A percentile compares a stretch with the other conserved stretches of the same genome.
These are phyloP conservation scores for Magnolia kwangsiensis DNA, from an alignment of 164 flowering plant species.

Conservation along the genomic window DNA sequence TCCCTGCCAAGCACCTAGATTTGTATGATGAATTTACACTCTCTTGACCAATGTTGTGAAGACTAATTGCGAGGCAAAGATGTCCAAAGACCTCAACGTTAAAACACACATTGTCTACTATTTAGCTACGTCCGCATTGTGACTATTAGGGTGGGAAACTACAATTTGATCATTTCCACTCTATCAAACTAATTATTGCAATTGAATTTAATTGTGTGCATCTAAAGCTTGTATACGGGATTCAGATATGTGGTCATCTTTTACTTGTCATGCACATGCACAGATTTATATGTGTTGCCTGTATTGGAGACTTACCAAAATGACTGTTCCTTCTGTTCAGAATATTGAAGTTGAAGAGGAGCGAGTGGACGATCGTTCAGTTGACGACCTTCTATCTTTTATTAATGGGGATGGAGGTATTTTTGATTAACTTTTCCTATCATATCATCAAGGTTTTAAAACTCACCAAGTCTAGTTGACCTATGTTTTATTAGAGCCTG, in stretches of 20 bases:
- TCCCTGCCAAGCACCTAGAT: too few species aligned
- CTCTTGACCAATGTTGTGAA: too few species aligned
- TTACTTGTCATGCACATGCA: not conserved
- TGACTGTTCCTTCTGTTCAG: constrained; percentile 34
- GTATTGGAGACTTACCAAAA: not conserved
- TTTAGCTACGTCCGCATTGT: not conserved
- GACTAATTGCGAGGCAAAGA: too few species aligned
- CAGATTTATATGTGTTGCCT: not conserved
- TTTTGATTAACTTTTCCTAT: not conserved
- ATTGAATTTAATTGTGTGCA: not conserved
- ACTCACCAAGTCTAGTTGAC: too few species aligned
- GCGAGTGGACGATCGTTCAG: constrained; percentile 78
- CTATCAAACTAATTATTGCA: not conserved
- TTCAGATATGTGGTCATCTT: not conserved
- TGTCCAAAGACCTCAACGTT: too few species aligned
- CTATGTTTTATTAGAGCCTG: too few species aligned
- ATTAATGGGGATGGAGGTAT: constrained; percentile 64
- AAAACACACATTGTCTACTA: too few species aligned
- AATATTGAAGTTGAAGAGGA: constrained; percentile 70
- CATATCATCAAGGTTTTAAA: not conserved
- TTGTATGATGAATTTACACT: too few species aligned
- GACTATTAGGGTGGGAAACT: not conserved
- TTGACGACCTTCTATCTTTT: constrained; percentile 84
- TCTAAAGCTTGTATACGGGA: not conserved
- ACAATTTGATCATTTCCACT: not conserved